These are phyloP conservation scores for Clonostachys chloroleuca DNA, from an alignment of 2,329 filamentous ascomycete species.

Conservation along the genomic window DNA sequence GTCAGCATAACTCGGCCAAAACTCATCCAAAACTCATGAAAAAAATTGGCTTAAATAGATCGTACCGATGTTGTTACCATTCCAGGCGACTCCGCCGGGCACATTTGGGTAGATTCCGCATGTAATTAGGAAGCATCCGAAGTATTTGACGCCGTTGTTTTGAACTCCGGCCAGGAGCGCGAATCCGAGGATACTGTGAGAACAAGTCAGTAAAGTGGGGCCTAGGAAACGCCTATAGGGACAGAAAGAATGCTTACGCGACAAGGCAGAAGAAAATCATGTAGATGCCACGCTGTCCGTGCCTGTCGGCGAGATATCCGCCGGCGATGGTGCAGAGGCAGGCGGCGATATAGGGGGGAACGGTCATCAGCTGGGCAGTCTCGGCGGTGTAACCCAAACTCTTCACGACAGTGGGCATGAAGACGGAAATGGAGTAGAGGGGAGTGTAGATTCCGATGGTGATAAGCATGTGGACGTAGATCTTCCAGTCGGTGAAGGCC, in stretches of 20 bases:
- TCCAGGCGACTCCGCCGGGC: slow-evolving; percentile 52
- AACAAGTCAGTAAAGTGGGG: not conserved
- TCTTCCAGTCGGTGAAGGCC: slow-evolving; percentile 50
- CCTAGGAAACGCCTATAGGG: not conserved
- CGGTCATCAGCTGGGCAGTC: slow-evolving; percentile 28
- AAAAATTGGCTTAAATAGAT: no score
- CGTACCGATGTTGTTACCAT: slow-evolving; percentile 50
- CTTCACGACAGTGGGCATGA: slow-evolving; percentile 28
- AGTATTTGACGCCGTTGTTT: slow-evolving; percentile 37
- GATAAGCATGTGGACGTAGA: slow-evolving; percentile 51
- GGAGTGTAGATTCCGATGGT: slow-evolving; percentile 52
- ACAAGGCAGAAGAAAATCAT: slow-evolving; percentile 28
- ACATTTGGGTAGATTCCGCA: slow-evolving; percentile 45
- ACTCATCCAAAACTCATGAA: no score
- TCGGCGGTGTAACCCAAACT: slow-evolving; percentile 28
- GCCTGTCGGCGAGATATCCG: slow-evolving; percentile 36
- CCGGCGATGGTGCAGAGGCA: slow-evolving; percentile 26
- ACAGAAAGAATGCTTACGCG: slow-evolving; percentile 16
- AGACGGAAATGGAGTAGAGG: slow-evolving; percentile 29
- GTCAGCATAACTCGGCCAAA: no score
- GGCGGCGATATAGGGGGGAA: slow-evolving; percentile 29
- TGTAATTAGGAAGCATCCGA: slow-evolving; percentile 37
- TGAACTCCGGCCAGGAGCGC: slow-evolving; percentile 20
- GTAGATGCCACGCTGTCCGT: slow-evolving; percentile 27
- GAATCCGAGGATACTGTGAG: slow-evolving; percentile 21